A percentile compares a stretch with the other conserved stretches of the same genome.
phyloP scores from a whole-genome alignment of 208 protist species.

The Strigomonas galati region DNA sequence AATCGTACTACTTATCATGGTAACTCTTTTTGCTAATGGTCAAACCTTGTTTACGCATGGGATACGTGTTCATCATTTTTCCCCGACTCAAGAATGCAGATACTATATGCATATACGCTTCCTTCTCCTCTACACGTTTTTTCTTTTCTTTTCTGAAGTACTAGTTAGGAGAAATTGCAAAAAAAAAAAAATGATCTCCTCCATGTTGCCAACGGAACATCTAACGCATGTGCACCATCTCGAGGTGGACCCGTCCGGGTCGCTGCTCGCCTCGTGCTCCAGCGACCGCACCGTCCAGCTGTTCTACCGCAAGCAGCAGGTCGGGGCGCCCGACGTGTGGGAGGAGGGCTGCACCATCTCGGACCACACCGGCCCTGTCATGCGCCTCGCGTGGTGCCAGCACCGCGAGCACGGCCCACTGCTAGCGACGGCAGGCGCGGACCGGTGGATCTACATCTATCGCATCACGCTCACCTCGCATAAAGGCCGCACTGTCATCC shows the following conservation, averaged over 20 bases:
- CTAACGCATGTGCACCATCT: conserved; percentile 80
- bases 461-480: conserved; percentile 64
- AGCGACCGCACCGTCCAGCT: conserved; percentile 86
- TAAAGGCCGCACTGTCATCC: conserved; percentile 38
- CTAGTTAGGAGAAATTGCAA: too few species aligned
- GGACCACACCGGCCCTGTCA: conserved; percentile 76
- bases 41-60: too few species aligned
- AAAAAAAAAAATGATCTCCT: conserved; percentile 42
- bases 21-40: too few species aligned
- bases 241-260: conserved; percentile 71
- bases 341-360: conserved; percentile 56
- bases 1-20: too few species aligned
- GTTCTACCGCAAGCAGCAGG: conserved; percentile 44
- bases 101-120: too few species aligned
- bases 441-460: conserved; percentile 86
- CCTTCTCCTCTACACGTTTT: neutral
- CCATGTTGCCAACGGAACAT: conserved; percentile 55
- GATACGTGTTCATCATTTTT: too few species aligned
- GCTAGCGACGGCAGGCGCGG: conserved; percentile 75
- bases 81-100: too few species aligned
- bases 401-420: conserved; percentile 79
- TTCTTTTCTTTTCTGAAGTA: conserved; percentile 16
- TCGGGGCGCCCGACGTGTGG: conserved; percentile 27
- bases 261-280: conserved; percentile 79
- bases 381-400: conserved; percentile 81